Conservation (phyloP, 2,329 filamentous ascomycete species). For the Cladophialophora psammophila region DNA sequence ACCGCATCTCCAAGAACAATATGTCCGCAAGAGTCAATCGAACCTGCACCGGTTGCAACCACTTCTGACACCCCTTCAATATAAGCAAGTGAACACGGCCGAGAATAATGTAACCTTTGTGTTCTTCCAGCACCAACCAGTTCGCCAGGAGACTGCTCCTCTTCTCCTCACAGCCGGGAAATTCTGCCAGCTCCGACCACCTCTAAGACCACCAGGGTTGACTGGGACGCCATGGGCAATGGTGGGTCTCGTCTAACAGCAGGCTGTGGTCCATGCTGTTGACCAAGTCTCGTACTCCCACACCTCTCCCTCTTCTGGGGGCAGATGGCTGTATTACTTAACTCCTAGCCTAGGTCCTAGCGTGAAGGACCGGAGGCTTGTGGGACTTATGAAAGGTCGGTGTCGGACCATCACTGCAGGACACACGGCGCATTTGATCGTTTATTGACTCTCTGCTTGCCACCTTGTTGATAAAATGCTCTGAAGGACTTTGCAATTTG, state of each 20-base stretch:
- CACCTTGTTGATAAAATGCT: constrained; percentile 41
- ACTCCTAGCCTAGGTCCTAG: constrained; percentile 5
- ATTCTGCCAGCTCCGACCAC: not conserved
- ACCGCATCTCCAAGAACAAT: not conserved
- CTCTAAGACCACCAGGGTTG: not conserved
- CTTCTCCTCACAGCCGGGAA: not conserved
- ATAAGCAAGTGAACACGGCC: not conserved
- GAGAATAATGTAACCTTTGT: not conserved
- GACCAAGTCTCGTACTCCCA: not conserved
- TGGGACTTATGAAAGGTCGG: not conserved
- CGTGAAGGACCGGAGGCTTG: not conserved
- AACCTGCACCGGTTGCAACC: not conserved
- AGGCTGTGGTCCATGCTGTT: not conserved
- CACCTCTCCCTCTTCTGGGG: not conserved
- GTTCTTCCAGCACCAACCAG: not conserved
- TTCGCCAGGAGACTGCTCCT: not conserved
- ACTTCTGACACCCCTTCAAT: not conserved
- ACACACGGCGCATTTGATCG: not conserved
- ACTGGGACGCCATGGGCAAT: not conserved
- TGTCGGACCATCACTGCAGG: not conserved
- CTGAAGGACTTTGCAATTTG: constrained; percentile 15
- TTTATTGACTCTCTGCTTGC: constrained; percentile 10
- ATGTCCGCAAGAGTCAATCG: not conserved
- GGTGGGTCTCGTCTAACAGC: not conserved
- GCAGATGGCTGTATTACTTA: constrained; percentile 2